Evolutionary conservation across 495 filamentous ascomycete species (phyloP).

Genomic region (Cairneyella variabilis): DNA sequence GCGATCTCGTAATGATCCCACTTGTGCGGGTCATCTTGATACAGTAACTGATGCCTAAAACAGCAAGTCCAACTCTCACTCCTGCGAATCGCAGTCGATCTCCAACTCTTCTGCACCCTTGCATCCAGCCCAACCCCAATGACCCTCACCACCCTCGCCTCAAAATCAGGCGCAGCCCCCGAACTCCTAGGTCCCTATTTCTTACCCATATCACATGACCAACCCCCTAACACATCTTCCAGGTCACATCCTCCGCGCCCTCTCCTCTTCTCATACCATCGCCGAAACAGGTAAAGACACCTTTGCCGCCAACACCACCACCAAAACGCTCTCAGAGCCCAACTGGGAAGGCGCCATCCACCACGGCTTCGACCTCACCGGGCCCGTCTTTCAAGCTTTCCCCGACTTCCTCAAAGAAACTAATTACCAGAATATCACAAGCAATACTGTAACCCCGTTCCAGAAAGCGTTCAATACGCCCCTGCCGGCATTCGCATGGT

Average conservation of each 20-base stretch:
- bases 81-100: not conserved
- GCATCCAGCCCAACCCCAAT: not conserved
- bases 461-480: slow-evolving; percentile 2
- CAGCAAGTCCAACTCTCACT: too few species aligned
- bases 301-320: not conserved
- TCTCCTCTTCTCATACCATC: too few species aligned
- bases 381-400: slow-evolving; percentile 3
- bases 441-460: not conserved
- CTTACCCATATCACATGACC: not conserved
- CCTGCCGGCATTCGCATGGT: not conserved
- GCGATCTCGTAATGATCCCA: not conserved
- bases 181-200: not conserved
- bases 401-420: slow-evolving; percentile 1
- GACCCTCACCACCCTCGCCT: not conserved
- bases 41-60: too few species aligned
- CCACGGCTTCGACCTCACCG: not conserved
- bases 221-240: too few species aligned
- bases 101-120: not conserved
- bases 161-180: not conserved
- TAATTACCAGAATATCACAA: not conserved
- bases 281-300: too few species aligned
- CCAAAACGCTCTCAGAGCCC: not conserved
- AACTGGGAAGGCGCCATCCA: not conserved
- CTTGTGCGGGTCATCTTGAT: too few species aligned
- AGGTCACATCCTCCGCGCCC: too few species aligned